Conservation (phyloP, 805 yeast species). For the Tetrapisispora nanseiensis region DNA sequence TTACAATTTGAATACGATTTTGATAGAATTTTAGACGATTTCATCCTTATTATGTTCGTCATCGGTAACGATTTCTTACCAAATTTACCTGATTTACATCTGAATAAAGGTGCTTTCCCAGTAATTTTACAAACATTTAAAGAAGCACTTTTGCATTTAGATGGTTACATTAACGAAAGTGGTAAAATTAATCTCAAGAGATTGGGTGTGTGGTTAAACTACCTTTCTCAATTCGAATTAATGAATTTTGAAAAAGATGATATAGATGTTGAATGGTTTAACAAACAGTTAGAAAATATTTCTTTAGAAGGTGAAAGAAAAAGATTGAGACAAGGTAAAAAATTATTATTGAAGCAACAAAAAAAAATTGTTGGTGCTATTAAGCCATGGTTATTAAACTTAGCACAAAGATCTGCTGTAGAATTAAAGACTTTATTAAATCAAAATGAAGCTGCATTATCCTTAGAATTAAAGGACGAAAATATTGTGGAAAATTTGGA, state of each 20-base stretch:
- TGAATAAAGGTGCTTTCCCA: constrained; percentile 97
- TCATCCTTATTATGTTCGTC: constrained; percentile 82
- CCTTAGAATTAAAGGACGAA: constrained; percentile 27
- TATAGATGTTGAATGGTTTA: constrained; percentile 85
- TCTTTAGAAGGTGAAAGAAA: constrained; percentile 63
- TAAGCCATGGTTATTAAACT: constrained; percentile 36
- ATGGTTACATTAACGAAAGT: constrained; percentile 75
- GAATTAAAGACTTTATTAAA: not conserved
- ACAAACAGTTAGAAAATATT: constrained; percentile 65
- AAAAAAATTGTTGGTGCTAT: constrained; percentile 54
- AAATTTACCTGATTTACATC: constrained; percentile 83
- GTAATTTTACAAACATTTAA: constrained; percentile 81
- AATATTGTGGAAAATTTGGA: constrained; percentile 37
- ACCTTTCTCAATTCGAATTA: constrained; percentile 68
- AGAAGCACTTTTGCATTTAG: constrained; percentile 57
- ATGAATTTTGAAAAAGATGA: constrained; percentile 78
- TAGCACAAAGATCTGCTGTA: not conserved
- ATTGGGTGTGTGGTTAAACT: constrained; percentile 64
- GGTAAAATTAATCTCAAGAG: constrained; percentile 74
- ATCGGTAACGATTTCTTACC: constrained; percentile 98
- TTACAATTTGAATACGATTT: constrained; percentile 64
- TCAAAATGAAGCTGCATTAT: constrained; percentile 1
- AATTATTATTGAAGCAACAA: constrained; percentile 60
- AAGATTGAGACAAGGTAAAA: constrained; percentile 55
- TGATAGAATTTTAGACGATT: constrained; percentile 86